Base-by-base conservation (phyloP, 768 basidiomycete species). In the Macrocybe gigantea region DNA sequence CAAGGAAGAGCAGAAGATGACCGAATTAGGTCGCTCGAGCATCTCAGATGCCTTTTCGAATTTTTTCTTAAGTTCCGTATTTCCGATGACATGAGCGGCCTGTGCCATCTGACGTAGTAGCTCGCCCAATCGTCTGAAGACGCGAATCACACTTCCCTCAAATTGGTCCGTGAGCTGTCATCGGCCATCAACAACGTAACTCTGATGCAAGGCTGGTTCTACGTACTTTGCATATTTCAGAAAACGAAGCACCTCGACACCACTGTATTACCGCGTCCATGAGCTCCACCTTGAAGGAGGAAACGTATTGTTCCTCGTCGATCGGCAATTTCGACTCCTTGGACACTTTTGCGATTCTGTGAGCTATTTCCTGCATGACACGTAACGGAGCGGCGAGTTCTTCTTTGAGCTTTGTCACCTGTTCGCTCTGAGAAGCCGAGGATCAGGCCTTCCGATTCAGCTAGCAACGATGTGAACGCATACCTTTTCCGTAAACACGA, bases 191-290 rank as follows among this genome's bases (percentile, higher is more conserved):
- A 39, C 6, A 15, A 32, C n/a, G 53, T 49, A 7, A 36, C 44
- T 31, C 39, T 37, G 33, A 35, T 40, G 10, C 29, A 40, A 36
- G 5, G 37, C 15, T 13, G 14, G 8, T 13, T 22, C 41, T 8
- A 42, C 76, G 31, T 38, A 89, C 94, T 81, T 96, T 96, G 79
- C 90, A 93, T 48, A 97, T 93, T 22, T 99, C 95, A 1, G 88
- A 74, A 67, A 99, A 99, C 29, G 90, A 91, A 11, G 93, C 90
- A 4, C 96, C 96, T n/a, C 91, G 83, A 70, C 95, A 98, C 96
- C 96, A 99, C 52, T 93, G 88, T 33, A 93, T 77, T 7, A 98
- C 96, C 1, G 90, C 91, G 54, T 98, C 96, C 93, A 98, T 99
- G 43, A 99, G 81, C 60, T 97, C 95, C 13, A 96, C 91, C 67